Evolutionary conservation across 345 rosid species (phyloP).

Genomic region (Turnera subulata): DNA sequence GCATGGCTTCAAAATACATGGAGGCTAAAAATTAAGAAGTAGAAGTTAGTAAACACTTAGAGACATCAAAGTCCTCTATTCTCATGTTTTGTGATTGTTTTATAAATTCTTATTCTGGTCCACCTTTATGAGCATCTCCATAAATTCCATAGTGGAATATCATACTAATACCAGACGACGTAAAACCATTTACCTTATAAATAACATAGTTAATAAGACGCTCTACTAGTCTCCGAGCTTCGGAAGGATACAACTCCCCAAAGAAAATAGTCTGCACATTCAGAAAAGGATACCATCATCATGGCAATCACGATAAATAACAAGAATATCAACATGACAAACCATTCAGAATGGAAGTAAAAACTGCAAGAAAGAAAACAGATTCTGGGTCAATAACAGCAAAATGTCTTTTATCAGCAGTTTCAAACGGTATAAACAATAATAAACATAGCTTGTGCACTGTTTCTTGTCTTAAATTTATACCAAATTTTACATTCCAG

Average conservation of each 20-base stretch:
- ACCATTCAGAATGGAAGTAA: neutral
- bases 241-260: conserved; percentile 68
- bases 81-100: neutral
- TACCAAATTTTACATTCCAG: too few relatives aligned
- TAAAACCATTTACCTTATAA: conserved; percentile 67
- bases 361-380: neutral
- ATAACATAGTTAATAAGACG: conserved; percentile 90
- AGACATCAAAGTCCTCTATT: neutral
- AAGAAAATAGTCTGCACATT: conserved; percentile 82
- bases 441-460: too few relatives aligned
- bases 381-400: too few relatives aligned
- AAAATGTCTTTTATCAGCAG: too few relatives aligned
- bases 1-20: too few relatives aligned
- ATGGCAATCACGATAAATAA: neutral
- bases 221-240: conserved; percentile 75
- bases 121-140: too few relatives aligned
- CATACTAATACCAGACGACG: neutral
- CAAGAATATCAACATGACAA: conserved; percentile 5
- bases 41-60: neutral
- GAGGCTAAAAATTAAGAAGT: neutral
- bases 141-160: too few relatives aligned
- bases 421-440: too few relatives aligned
- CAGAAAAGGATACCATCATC: conserved; percentile 13
- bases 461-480: too few relatives aligned
- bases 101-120: conserved; percentile 5